A percentile compares a stretch with the other conserved stretches of the same genome.
phyloP scores from a whole-genome alignment of 2,329 filamentous ascomycete genomes.

The Neopestalotiopsis rosae region DNA sequence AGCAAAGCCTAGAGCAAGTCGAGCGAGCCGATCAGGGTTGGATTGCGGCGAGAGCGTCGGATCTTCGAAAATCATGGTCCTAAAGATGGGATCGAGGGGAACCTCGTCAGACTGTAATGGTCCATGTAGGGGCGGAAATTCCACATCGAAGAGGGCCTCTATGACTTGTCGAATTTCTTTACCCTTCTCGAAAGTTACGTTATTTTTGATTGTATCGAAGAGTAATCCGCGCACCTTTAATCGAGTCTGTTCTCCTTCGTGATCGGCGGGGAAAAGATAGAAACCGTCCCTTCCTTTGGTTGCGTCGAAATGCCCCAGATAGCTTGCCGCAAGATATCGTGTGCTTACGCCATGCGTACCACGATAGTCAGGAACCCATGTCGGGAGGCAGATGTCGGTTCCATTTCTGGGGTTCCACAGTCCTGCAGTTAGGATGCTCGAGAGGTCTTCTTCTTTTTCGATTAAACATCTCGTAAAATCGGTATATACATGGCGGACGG shows the following conservation, averaged over 20 bases:
- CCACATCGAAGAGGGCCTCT: neutral
- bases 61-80: neutral
- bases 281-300: neutral
- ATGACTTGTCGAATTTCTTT: neutral
- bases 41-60: neutral
- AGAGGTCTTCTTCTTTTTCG: neutral
- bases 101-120: neutral
- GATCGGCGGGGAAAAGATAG: neutral
- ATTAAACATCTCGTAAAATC: neutral
- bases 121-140: neutral
- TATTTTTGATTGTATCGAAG: neutral
- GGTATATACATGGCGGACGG: neutral
- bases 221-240: neutral
- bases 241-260: neutral
- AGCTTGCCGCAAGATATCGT: conserved; percentile 10
- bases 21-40: neutral
- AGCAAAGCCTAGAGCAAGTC: conserved; percentile 3
- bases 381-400: neutral
- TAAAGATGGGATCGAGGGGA: neutral
- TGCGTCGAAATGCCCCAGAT: conserved; percentile 3
- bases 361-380: conserved; percentile 15
- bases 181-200: neutral
- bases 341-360: conserved; percentile 8
- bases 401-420: conserved; percentile 2
- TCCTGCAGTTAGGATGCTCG: neutral